Base-by-base conservation (phyloP, 495 filamentous ascomycete genomes). In the Aspergillus conjunctus region DNA sequence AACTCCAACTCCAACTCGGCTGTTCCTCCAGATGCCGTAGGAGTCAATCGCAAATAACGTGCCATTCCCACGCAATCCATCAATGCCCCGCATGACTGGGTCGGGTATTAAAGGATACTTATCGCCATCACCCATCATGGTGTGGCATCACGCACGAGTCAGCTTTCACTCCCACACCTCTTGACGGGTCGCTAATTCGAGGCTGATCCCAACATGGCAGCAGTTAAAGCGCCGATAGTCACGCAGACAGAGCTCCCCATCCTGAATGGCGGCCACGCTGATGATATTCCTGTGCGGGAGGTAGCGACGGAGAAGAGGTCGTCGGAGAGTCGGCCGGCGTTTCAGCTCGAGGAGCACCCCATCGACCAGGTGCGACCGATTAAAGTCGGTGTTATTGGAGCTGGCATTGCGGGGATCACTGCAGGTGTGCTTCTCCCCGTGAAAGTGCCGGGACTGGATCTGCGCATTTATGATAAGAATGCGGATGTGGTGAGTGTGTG, bases 391-490 rank as follows among this genome's bases (percentile, higher is more conserved):
- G 68, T 83, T 10, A 78, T 84, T 33, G 83, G 83, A 17, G 83
- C 79, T 10, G 83, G 83, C 7, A 62, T 85, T 7, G 61, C 76
- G 1, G 82, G 83, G 3, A 71, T 84, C 32, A 76, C 73, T 17
- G 80, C 82, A 14, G 81, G 79, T 12, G 65, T 77, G 20, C 55
- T 85, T 31, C 66, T 85, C 0, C 82, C 81, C 2, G 73, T 68
- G 7, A 83, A 83, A 51, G 63, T 84, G 18, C 81, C 80, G 0
- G 74, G 77, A 0, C 66, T 86, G 20, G 72, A 85, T 41, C 62
- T 87, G 30, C 74, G 76, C 15, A 81, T 86, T 15, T 82, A 78
- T 34, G 83, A 86, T 43, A 85, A 84, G 66, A 85, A 86, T 60
- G 60, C 68, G 7, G 82, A 84, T 54, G 75, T 83, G 58, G 81